phyloP scores from a whole-genome alignment of 78 protist genomes.

The Chrysochromulina tobinii region DNA sequence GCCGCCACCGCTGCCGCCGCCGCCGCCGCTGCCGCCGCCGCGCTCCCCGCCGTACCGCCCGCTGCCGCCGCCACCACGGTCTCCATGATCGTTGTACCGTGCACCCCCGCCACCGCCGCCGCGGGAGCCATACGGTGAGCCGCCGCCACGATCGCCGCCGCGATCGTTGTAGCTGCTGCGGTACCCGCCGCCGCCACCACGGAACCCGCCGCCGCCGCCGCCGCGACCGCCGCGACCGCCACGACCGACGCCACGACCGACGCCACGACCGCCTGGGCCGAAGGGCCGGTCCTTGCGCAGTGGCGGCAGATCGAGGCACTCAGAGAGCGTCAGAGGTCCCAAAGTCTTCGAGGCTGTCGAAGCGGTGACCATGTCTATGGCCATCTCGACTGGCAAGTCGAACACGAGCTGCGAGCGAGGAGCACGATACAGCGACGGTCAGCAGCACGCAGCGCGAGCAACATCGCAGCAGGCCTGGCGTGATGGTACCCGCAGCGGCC shows the following conservation, averaged over 20 bases:
- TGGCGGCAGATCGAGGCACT: background rate
- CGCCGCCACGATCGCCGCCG: background rate
- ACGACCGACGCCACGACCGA: background rate
- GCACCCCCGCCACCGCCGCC: background rate
- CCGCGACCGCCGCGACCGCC: background rate
- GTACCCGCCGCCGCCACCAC: background rate
- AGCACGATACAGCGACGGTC: background rate
- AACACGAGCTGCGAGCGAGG: background rate
- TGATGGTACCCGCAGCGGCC: background rate
- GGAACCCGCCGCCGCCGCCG: background rate
- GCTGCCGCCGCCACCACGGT: background rate
- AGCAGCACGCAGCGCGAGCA: background rate
- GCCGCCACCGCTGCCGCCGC: slow-evolving; percentile 9
- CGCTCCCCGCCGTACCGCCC: background rate
- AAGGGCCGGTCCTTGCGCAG: background rate
- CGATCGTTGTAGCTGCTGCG: background rate
- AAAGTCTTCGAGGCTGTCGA: background rate
- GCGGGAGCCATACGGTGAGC: background rate
- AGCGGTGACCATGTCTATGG: background rate
- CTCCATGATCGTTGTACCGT: background rate
- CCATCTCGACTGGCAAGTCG: background rate
- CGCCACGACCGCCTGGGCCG: background rate
- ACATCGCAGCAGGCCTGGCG: no score
- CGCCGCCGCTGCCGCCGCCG: background rate
- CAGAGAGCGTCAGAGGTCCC: background rate